Evolutionary conservation across 495 filamentous ascomycete species (phyloP).

Genomic region (Aspergillus ostianus): DNA sequence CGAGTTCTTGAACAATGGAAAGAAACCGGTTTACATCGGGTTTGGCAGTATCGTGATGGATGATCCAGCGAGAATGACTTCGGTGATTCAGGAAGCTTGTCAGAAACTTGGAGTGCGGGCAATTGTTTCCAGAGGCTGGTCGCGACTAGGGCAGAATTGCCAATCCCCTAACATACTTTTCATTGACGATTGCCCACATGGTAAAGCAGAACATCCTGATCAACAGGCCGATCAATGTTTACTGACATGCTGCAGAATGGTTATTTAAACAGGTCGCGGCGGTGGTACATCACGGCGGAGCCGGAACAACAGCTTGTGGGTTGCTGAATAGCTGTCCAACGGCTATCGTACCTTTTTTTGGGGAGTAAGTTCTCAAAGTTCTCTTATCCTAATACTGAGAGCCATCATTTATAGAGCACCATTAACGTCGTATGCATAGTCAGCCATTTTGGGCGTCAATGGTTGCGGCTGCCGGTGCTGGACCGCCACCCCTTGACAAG

Average conservation of each 20-base stretch:
- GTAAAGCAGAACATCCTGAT: too few species aligned
- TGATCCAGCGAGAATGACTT: slow-evolving; percentile 61
- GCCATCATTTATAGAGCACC: too few species aligned
- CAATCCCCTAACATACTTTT: slow-evolving; percentile 64
- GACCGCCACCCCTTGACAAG: slow-evolving; percentile 66
- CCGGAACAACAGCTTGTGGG: slow-evolving; percentile 74
- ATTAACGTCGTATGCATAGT: too few species aligned
- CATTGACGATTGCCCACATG: slow-evolving; percentile 72
- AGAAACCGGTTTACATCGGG: slow-evolving; percentile 71
- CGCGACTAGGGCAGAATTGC: slow-evolving; percentile 60
- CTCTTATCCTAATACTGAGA: too few species aligned
- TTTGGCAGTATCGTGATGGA: slow-evolving; percentile 78
- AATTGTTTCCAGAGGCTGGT: slow-evolving; percentile 74
- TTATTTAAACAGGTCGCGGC: slow-evolving; percentile 68
- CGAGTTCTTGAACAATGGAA: slow-evolving; percentile 60
- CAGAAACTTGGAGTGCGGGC: slow-evolving; percentile 60
- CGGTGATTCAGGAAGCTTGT: slow-evolving; percentile 65
- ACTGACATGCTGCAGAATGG: too few species aligned
- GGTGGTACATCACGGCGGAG: slow-evolving; percentile 78
- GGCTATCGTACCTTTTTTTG: slow-evolving; percentile 76
- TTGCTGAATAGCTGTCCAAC: slow-evolving; percentile 66
- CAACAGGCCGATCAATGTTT: too few species aligned
- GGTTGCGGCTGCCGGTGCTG: slow-evolving; percentile 68
- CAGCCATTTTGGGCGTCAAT: slow-evolving; percentile 79
- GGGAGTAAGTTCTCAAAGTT: too few species aligned